A percentile compares a stretch with the other conserved stretches of the same genome.
phyloP scores from a whole-genome alignment of 2,329 filamentous ascomycete genomes.

The Botryotinia narcissicola region DNA sequence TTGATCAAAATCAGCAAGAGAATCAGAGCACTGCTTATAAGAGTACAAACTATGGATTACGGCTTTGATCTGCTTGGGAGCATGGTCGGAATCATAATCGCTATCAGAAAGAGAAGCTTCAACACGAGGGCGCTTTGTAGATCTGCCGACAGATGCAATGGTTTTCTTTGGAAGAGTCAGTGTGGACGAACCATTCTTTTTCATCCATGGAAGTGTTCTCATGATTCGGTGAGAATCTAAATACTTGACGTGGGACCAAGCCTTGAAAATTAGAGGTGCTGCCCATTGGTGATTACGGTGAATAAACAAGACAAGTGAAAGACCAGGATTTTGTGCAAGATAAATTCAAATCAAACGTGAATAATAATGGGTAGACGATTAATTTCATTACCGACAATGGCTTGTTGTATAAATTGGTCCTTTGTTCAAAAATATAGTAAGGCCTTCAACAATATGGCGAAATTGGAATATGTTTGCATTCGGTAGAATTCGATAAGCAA shows the following conservation, averaged over 20 bases:
- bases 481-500: neutral
- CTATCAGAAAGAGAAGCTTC: conserved; percentile 8
- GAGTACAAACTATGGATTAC: neutral
- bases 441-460: neutral
- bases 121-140: conserved; percentile 25
- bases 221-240: conserved; percentile 21
- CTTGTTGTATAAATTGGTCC: neutral
- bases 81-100: neutral
- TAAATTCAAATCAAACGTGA: neutral
- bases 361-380: neutral
- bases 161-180: conserved; percentile 15
- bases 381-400: neutral
- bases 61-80: neutral
- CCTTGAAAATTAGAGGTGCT: neutral
- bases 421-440: neutral
- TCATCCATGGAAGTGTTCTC: conserved; percentile 35
- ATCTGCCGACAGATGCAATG: neutral
- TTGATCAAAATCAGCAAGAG: neutral
- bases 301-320: neutral
- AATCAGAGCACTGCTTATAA: neutral
- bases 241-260: neutral
- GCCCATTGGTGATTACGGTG: neutral
- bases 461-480: neutral
- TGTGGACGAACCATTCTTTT: conserved; percentile 17
- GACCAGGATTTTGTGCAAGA: neutral